Evolutionary conservation across 108 stramenopile species (phyloP).

Genomic region (Pseudonitzschia multiseries): DNA sequence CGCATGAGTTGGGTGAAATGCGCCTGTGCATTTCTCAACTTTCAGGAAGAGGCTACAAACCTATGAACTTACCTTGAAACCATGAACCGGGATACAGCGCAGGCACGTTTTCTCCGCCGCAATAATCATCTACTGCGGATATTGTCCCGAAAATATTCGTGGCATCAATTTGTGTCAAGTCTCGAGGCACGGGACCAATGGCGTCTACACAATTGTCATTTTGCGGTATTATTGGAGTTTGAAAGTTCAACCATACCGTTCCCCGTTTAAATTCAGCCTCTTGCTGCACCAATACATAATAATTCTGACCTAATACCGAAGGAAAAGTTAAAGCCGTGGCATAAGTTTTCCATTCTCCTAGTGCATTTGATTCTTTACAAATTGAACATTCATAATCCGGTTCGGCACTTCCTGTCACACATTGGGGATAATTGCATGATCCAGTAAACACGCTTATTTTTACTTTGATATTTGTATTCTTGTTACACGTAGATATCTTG

Average conservation of each 20-base stretch:
- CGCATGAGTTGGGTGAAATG: background rate
- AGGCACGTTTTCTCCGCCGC: slow-evolving; percentile 11
- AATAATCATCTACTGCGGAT: slow-evolving; percentile 20
- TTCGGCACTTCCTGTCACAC: slow-evolving; percentile 11
- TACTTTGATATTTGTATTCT: slow-evolving; percentile 29
- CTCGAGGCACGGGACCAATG: slow-evolving; percentile 35
- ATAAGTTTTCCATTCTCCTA: slow-evolving; percentile 28
- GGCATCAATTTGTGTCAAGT: slow-evolving; percentile 15
- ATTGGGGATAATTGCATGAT: slow-evolving; percentile 22
- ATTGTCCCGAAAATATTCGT: slow-evolving; percentile 22
- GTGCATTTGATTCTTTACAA: background rate
- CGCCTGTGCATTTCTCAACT: background rate
- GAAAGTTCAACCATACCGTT: slow-evolving; percentile 28
- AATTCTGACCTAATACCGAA: slow-evolving; percentile 10
- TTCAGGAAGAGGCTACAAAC: background rate
- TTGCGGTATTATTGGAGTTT: slow-evolving; percentile 21
- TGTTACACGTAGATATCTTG: slow-evolving; percentile 28
- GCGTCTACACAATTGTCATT: slow-evolving; percentile 38
- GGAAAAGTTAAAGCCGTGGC: slow-evolving; percentile 24
- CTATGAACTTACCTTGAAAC: slow-evolving; percentile 25
- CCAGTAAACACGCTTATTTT: slow-evolving; percentile 42
- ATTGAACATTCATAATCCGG: slow-evolving; percentile 35
- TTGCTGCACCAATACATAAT: slow-evolving; percentile 35
- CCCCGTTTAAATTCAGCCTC: background rate
- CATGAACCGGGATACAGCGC: slow-evolving; percentile 34